Conservation (phyloP, 768 basidiomycete species). For the Kwoniella sp. region DNA sequence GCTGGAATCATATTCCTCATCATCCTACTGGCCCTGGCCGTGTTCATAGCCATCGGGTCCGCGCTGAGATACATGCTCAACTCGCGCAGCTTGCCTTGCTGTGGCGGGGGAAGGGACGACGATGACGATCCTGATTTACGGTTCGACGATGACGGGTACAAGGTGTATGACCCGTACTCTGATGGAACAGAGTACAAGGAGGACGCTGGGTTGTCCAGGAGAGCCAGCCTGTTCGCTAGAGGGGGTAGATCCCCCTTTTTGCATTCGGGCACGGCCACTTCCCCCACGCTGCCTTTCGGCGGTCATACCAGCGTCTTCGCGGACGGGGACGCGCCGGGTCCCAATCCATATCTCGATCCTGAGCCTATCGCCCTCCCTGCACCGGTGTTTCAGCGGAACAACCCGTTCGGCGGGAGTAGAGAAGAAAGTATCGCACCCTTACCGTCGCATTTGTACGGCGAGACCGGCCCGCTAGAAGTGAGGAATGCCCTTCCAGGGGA, state of each 20-base stretch:
- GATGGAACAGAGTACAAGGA: neutral
- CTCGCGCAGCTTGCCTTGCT: neutral
- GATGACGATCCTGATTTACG: slow-evolving; percentile 16
- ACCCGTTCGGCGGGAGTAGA: neutral
- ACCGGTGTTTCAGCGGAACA: too few relatives aligned
- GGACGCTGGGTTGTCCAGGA: neutral
- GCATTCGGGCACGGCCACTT: slow-evolving; percentile 3
- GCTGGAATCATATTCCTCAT: slow-evolving; percentile 15
- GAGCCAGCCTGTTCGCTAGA: slow-evolving; percentile 5
- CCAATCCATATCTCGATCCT: neutral
- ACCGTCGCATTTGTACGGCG: slow-evolving; percentile 22
- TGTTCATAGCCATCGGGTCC: slow-evolving; percentile 4
- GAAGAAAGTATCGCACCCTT: slow-evolving; percentile 6
- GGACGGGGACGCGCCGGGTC: neutral
- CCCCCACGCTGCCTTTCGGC: neutral
- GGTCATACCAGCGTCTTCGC: neutral
- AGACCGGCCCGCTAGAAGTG: slow-evolving; percentile 30
- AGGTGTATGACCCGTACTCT: slow-evolving; percentile 3
- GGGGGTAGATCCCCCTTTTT: slow-evolving; percentile 8
- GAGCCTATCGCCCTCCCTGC: neutral
- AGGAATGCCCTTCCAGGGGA: slow-evolving; percentile 32
- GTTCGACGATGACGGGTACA: slow-evolving; percentile 9
- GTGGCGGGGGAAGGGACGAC: neutral
- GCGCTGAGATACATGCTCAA: slow-evolving; percentile 1
- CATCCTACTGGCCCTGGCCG: slow-evolving; percentile 3